Base-by-base conservation (phyloP, 176 grass and related monocot species). In the Zizania latifolia region DNA sequence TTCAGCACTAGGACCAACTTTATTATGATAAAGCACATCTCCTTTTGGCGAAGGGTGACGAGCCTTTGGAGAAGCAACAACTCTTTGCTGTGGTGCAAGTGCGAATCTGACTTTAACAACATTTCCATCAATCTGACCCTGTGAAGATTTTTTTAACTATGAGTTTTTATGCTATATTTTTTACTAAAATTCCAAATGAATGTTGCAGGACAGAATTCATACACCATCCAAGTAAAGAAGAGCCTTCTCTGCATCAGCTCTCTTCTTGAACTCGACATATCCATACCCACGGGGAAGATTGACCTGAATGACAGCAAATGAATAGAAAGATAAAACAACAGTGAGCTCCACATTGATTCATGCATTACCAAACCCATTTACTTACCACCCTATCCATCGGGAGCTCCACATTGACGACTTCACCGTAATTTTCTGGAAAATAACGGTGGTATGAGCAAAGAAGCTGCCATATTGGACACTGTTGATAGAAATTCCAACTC, bases 191-290 rank as follows among this genome's bases (percentile, higher is more conserved):
- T 73, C 14, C 15, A 75, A 5, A 75, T 9, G 21, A 75, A 75
- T 21, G 10, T 10, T 21, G 17, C 53, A 45, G 27, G 17, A 13
- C 15, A 81, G 62, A 59, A 73, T 48, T 15, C 84, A 79, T 97
- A 97, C 93, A 62, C 93, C 93, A 69, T 97, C 87, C 93, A 97
- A 93, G 74, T 93, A 88, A 88, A 97, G 93, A 86, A 93, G 87
- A 83, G 93, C 93, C 85, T 90, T 97, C 82, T 97, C 93, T 65
- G 93, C 93, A 76, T 93, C 85, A 90, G 60, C 55, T 77, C 77
- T 93, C 40, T 81, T 93, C 79, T 84, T 93, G 75, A 88, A 97
- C 77, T 97, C 93, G 56, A 93, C 54, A 79, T 93, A 97, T 75
- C 87, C 93, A 77, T 90, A 97, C 7, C 93, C 93, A 74, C 90